Evolutionary conservation across 495 filamentous ascomycete species (phyloP), one percentile per base, ranked within the genome.

Genomic region (Platismatia glauca): DNA sequence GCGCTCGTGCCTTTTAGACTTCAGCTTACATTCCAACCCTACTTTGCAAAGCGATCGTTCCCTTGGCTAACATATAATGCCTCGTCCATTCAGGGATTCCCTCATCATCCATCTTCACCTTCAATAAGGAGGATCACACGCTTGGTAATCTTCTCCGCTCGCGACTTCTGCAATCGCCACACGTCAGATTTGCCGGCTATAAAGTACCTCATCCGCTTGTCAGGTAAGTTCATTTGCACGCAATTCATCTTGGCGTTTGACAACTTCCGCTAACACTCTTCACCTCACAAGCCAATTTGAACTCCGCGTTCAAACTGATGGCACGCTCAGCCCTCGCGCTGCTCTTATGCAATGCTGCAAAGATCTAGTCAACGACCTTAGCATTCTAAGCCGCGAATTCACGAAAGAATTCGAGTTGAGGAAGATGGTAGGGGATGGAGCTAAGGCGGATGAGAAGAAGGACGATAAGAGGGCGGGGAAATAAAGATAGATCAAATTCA

Each of bases 101-200:
- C 82, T 95, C 78, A 80, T 84, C 67, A 50, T 87, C 91, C 22
- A 87, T 95, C 71, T 97, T 99, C 78, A 87, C 86, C 59, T 87
- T 99, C 76, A 86, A 90, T 72, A 97, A 96, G 74, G 95, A 99
- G 71, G 95, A 99, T 71, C 94, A 97, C 75, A 97, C 95, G 1
- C 81, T 99, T 52, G 94, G 85, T 62, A 97, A 97, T 71, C 80
- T 97, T 63, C 82, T 99, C 48, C 83, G 85, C 61, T 82, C 86
- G 59, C 88, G 89, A 64, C 88, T 97, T 53, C 81, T 90, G 69
- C 85, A 89, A 70, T 86, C 86, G 58, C 77, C 81, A 15, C 83
- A 95, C 71, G 89, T 97, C 61, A 74, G 83, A 64, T 94, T 96
- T 76, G 85, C 90, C 53, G 94, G 83, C 6, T 97, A 97, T 81